A percentile compares a stretch with the other conserved stretches of the same genome.
phyloP scores from a whole-genome alignment of 768 basidiomycete genomes.

The Lentinula detonsa region DNA sequence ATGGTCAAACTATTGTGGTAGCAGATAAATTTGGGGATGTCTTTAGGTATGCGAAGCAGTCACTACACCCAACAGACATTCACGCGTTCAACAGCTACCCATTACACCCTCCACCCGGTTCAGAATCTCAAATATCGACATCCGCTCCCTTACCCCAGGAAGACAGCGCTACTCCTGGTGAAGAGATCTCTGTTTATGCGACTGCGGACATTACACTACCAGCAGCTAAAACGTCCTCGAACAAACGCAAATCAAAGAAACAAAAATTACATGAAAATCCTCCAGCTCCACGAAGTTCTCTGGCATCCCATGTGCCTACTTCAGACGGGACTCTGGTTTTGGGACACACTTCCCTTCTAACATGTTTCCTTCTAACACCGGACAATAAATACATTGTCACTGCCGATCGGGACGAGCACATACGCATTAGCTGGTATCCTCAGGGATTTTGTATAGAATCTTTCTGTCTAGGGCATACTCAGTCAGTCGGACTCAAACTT shows the following conservation, averaged over 20 bases:
- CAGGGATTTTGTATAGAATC: conserved; percentile 80
- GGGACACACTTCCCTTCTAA: conserved; percentile 87
- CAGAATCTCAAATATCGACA: neutral
- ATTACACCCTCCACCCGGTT: conserved; percentile 26
- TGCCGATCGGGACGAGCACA: conserved; percentile 93
- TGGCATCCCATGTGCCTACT: conserved; percentile 62
- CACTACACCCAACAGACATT: neutral
- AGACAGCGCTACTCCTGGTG: neutral
- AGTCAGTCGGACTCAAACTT: conserved; percentile 38
- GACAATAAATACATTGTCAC: conserved; percentile 78
- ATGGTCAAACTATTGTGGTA: conserved; percentile 64
- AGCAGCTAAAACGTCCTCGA: conserved; percentile 11
- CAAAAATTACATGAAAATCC: conserved; percentile 6
- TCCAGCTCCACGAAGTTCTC: conserved; percentile 16
- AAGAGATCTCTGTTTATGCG: neutral
- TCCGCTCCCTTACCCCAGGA: neutral
- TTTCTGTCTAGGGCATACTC: conserved; percentile 80
- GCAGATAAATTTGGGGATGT: conserved; percentile 96
- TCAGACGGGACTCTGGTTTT: conserved; percentile 67
- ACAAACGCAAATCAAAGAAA: conserved; percentile 19
- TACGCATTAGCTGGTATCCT: conserved; percentile 87
- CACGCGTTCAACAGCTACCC: conserved; percentile 44
- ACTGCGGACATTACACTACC: neutral
- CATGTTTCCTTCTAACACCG: conserved; percentile 57
- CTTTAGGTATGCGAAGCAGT: conserved; percentile 49